A percentile compares a stretch with the other conserved stretches of the same genome.
phyloP scores from a whole-genome alignment of 805 yeast genomes.

The Cyberlindnera veronae region DNA sequence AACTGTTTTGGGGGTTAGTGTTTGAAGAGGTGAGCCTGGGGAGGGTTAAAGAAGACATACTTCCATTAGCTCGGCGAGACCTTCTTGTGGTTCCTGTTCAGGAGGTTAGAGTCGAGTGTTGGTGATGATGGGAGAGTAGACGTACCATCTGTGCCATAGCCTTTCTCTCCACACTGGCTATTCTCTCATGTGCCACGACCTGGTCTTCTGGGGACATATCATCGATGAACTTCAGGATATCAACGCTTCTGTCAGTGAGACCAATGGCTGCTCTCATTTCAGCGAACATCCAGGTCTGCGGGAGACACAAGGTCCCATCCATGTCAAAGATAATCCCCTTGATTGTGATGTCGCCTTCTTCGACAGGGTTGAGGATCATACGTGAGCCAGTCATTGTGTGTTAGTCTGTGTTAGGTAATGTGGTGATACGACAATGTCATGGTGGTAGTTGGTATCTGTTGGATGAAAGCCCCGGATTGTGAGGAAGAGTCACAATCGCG shows the following conservation, averaged over 20 bases:
- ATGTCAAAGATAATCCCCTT: conserved; percentile 67
- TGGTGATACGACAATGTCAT: too few species aligned
- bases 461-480: too few species aligned
- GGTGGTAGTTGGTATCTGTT: not conserved
- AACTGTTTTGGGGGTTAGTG: conserved; percentile 9
- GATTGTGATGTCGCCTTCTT: conserved; percentile 30
- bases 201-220: conserved; percentile 38
- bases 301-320: conserved; percentile 75
- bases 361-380: conserved; percentile 23
- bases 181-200: conserved; percentile 41
- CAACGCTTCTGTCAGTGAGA: conserved; percentile 40
- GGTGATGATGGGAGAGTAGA: not conserved
- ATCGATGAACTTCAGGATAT: conserved; percentile 51
- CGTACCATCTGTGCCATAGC: conserved; percentile 56
- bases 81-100: conserved; percentile 24
- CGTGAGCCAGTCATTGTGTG: too few species aligned
- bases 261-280: conserved; percentile 62
- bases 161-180: conserved; percentile 51
- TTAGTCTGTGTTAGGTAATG: too few species aligned
- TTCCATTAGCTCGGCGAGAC: conserved; percentile 16
- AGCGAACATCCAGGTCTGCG: conserved; percentile 56
- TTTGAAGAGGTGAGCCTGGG: too few species aligned
- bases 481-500: too few species aligned
- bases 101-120: not conserved
- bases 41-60: conserved; percentile 6